These are phyloP conservation scores for Neurospora discreta DNA, from an alignment of 495 filamentous ascomycete species.

Conservation along the genomic window DNA sequence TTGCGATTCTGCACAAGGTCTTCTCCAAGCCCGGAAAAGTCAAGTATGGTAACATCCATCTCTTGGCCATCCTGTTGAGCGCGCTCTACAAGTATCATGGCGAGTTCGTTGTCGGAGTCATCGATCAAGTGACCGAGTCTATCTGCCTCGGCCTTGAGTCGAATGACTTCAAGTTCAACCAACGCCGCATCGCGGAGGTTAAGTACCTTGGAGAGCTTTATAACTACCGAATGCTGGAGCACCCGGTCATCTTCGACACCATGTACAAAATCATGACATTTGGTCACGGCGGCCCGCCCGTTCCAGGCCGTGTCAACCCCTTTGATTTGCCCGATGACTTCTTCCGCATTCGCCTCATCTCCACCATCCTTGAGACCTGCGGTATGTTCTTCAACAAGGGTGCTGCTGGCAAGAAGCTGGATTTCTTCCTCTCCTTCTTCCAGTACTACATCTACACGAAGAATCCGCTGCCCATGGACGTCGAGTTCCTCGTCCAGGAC, in stretches of 20 bases:
- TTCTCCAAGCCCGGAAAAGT: conserved; percentile 95
- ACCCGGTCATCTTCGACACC: conserved; percentile 88
- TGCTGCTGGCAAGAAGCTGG: conserved; percentile 87
- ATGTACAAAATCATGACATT: conserved; percentile 91
- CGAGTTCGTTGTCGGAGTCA: conserved; percentile 74
- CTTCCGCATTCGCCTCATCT: conserved; percentile 84
- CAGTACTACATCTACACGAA: conserved; percentile 98
- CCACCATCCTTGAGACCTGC: conserved; percentile 86
- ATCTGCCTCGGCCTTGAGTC: conserved; percentile 82
- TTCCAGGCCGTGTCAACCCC: conserved; percentile 58
- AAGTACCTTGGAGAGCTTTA: conserved; percentile 97
- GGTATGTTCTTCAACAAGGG: conserved; percentile 94
- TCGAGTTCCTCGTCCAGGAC: conserved; percentile 94
- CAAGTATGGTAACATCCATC: conserved; percentile 93
- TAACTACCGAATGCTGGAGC: conserved; percentile 95
- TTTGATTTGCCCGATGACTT: conserved; percentile 90
- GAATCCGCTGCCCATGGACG: conserved; percentile 86
- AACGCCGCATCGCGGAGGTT: conserved; percentile 87
- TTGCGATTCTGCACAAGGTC: conserved; percentile 74
- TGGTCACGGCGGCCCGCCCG: conserved; percentile 75
- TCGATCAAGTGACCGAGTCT: conserved; percentile 83
- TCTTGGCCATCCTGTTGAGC: conserved; percentile 83
- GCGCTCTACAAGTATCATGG: conserved; percentile 85
- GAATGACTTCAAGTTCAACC: conserved; percentile 97
- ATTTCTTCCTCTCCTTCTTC: conserved; percentile 96